phyloP scores from a whole-genome alignment of 2,329 filamentous ascomycete species.

The Nemania sp. region DNA sequence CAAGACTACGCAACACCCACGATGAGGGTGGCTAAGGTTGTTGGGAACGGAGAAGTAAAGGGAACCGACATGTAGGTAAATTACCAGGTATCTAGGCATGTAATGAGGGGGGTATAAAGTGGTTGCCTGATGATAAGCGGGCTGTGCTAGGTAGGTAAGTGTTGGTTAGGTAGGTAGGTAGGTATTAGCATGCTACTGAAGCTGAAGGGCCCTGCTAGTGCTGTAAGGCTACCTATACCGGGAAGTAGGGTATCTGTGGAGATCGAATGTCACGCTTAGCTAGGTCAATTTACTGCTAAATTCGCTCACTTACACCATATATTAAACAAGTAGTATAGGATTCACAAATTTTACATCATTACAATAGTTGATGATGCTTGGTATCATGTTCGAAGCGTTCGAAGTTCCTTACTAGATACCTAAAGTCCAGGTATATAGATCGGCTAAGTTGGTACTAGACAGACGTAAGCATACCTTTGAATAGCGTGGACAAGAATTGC shows the following conservation, averaged over 20 bases:
- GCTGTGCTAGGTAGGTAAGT: conserved; percentile 28
- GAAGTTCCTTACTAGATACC: too few relatives aligned
- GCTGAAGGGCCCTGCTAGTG: conserved; percentile 5
- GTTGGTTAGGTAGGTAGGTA: conserved; percentile 3
- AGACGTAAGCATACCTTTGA: too few relatives aligned
- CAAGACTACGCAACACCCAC: conserved; percentile 33
- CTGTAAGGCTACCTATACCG: background rate
- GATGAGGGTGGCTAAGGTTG: conserved; percentile 21
- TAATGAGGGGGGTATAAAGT: conserved; percentile 26
- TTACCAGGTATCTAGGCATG: too few relatives aligned
- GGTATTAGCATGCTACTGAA: conserved; percentile 8
- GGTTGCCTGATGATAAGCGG: conserved; percentile 40
- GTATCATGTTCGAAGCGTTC: too few relatives aligned
- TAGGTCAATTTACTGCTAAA: background rate
- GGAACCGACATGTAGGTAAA: too few relatives aligned
- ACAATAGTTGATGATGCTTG: too few relatives aligned
- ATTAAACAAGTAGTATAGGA: background rate
- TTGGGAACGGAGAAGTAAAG: conserved; percentile 27
- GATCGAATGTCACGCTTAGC: background rate
- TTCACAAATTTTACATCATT: background rate
- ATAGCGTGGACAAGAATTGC: too few relatives aligned
- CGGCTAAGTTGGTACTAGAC: too few relatives aligned
- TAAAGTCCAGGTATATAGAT: too few relatives aligned
- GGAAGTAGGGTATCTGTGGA: background rate
- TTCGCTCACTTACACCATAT: background rate